These are phyloP conservation scores for Lyophyllum shimeji DNA, from an alignment of 768 basidiomycete genomes.

Conservation along the genomic window DNA sequence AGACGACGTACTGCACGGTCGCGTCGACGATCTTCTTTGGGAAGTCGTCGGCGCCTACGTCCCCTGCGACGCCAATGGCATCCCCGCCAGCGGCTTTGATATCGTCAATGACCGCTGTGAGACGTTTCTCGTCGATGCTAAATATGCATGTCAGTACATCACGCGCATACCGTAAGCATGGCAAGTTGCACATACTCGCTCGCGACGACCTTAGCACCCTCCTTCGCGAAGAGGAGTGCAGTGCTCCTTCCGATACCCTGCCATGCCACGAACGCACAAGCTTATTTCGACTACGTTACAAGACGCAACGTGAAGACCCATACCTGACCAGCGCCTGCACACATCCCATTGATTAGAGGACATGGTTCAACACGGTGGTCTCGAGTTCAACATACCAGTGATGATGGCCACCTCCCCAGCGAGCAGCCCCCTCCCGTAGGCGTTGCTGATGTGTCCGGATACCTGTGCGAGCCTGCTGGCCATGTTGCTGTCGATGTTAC, in stretches of 20 bases:
- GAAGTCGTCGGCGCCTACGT: slow-evolving; percentile 83
- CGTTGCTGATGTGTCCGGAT: slow-evolving; percentile 64
- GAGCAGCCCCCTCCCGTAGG: slow-evolving; percentile 57
- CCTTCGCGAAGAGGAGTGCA: slow-evolving; percentile 77
- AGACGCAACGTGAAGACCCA: not conserved
- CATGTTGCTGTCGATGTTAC: slow-evolving; percentile 30
- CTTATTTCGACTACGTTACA: not conserved
- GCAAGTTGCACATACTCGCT: slow-evolving; percentile 57
- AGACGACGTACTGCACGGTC: slow-evolving; percentile 63
- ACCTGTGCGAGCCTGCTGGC: slow-evolving; percentile 65
- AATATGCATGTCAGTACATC: slow-evolving; percentile 6
- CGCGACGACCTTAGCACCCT: slow-evolving; percentile 85
- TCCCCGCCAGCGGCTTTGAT: slow-evolving; percentile 74
- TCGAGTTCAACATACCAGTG: slow-evolving; percentile 53
- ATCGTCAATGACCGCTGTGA: slow-evolving; percentile 65
- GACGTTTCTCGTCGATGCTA: slow-evolving; percentile 74
- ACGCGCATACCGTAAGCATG: not conserved
- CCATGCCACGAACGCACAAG: not conserved
- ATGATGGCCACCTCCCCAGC: slow-evolving; percentile 82
- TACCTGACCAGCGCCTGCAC: slow-evolving; percentile 75
- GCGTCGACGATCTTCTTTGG: slow-evolving; percentile 76
- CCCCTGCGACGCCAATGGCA: slow-evolving; percentile 72
- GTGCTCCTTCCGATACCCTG: slow-evolving; percentile 79
- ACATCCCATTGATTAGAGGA: slow-evolving; percentile 2
- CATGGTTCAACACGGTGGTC: not conserved